phyloP scores from a whole-genome alignment of 805 yeast genomes.

The Pichia cabralensis region DNA sequence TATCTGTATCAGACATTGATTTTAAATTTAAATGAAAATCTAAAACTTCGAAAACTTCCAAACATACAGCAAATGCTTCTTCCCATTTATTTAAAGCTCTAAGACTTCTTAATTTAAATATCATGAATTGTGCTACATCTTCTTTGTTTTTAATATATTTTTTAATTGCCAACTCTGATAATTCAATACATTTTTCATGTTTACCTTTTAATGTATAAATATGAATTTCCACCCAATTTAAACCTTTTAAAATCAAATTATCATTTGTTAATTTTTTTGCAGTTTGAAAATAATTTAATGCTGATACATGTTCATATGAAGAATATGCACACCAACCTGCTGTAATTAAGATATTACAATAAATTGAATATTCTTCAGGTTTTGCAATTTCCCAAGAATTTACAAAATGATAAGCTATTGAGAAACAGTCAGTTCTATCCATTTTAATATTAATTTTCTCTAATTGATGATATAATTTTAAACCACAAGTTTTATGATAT shows the following conservation, averaged over 20 bases:
- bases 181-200: slow-evolving; percentile 27
- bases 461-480: slow-evolving; percentile 26
- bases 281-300: slow-evolving; percentile 30
- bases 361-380: slow-evolving; percentile 27
- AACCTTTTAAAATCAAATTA: slow-evolving; percentile 17
- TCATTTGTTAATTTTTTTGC: slow-evolving; percentile 24
- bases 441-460: slow-evolving; percentile 2
- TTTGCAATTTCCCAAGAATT: slow-evolving; percentile 27
- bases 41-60: slow-evolving; percentile 26
- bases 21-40: slow-evolving; percentile 20
- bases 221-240: slow-evolving; percentile 27
- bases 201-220: slow-evolving; percentile 22
- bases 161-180: slow-evolving; percentile 25
- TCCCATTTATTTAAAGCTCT: slow-evolving; percentile 22
- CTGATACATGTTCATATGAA: slow-evolving; percentile 31
- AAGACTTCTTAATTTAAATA: slow-evolving; percentile 30
- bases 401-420: slow-evolving; percentile 32
- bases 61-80: slow-evolving; percentile 28
- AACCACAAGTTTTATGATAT: slow-evolving; percentile 32
- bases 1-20: not conserved
- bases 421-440: slow-evolving; percentile 17
- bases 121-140: slow-evolving; percentile 28
- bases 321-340: slow-evolving; percentile 38
- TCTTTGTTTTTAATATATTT: slow-evolving; percentile 22
- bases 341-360: slow-evolving; percentile 29